Conservation (phyloP, 1,284 basidiomycete species). For the Acaromyces ingoldii region DNA sequence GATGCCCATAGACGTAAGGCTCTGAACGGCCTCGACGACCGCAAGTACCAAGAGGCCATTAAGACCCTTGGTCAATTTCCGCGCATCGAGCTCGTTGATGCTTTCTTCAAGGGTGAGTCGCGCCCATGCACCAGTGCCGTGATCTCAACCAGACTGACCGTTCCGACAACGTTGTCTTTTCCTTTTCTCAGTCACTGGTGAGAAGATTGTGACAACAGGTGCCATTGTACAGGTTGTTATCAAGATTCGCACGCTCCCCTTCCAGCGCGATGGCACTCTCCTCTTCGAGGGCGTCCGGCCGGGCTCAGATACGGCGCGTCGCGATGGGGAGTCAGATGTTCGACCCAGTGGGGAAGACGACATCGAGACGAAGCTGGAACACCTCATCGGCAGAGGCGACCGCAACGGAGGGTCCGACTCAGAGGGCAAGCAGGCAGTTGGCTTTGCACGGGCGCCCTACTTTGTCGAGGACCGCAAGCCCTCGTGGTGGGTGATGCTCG, state of each 20-base stretch:
- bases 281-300: constrained; percentile 30
- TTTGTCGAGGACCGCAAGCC: constrained; percentile 60
- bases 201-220: constrained; percentile 78
- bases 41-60: constrained; percentile 59
- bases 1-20: constrained; percentile 55
- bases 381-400: constrained; percentile 5
- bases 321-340: constrained; percentile 52
- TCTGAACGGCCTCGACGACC: too few relatives aligned
- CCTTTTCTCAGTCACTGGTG: constrained; percentile 74
- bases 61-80: constrained; percentile 72
- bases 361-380: constrained; percentile 18
- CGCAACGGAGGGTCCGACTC: constrained; percentile 17
- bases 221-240: constrained; percentile 83
- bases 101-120: constrained; percentile 72
- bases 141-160: not conserved
- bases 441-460: constrained; percentile 80
- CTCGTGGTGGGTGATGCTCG: constrained; percentile 61
- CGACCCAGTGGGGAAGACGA: constrained; percentile 35
- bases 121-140: constrained; percentile 6
- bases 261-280: constrained; percentile 48
- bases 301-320: constrained; percentile 19
- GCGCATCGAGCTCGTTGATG: constrained; percentile 73
- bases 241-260: constrained; percentile 68
- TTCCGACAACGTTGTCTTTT: not conserved
- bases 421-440: constrained; percentile 55